phyloP scores from a whole-genome alignment of 495 filamentous ascomycete genomes.

The Staphylotrichum tortipilum region DNA sequence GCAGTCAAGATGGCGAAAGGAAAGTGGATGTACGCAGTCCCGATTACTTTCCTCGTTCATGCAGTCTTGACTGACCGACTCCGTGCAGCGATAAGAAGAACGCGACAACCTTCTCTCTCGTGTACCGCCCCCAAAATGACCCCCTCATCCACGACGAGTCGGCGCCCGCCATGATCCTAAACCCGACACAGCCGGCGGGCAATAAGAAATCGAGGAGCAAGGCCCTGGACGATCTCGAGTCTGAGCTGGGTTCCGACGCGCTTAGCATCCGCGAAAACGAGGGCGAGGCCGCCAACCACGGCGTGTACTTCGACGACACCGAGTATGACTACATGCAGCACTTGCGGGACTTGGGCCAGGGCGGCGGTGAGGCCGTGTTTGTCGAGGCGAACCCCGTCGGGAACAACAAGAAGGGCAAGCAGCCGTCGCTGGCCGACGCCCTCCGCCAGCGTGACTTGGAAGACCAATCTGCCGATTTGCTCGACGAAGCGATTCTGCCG shows the following conservation, averaged over 20 bases:
- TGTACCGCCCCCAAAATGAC: constrained; percentile 94
- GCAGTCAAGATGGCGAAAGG: constrained; percentile 61
- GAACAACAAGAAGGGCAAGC: constrained; percentile 58
- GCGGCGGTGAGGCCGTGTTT: constrained; percentile 58
- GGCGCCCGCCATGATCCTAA: constrained; percentile 75
- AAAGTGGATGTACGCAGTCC: constrained; percentile 73
- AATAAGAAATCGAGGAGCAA: constrained; percentile 34
- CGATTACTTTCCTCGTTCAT: not conserved
- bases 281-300: constrained; percentile 90
- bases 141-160: constrained; percentile 82
- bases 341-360: constrained; percentile 67
- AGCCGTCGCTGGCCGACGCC: constrained; percentile 67
- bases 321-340: constrained; percentile 99
- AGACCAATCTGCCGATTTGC: constrained; percentile 45
- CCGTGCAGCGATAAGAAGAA: constrained; percentile 72
- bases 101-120: constrained; percentile 83
- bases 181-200: constrained; percentile 39
- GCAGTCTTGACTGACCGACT: too few relatives aligned
- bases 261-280: constrained; percentile 69
- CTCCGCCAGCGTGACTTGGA: constrained; percentile 57
- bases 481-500: constrained; percentile 63
- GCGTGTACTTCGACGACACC: constrained; percentile 79
- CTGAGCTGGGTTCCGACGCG: constrained; percentile 60
- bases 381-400: constrained; percentile 61
- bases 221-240: constrained; percentile 62